Evolutionary conservation across 2,329 filamentous ascomycete genomes (phyloP).

Genomic region (Chaetothyriales sp.): DNA sequence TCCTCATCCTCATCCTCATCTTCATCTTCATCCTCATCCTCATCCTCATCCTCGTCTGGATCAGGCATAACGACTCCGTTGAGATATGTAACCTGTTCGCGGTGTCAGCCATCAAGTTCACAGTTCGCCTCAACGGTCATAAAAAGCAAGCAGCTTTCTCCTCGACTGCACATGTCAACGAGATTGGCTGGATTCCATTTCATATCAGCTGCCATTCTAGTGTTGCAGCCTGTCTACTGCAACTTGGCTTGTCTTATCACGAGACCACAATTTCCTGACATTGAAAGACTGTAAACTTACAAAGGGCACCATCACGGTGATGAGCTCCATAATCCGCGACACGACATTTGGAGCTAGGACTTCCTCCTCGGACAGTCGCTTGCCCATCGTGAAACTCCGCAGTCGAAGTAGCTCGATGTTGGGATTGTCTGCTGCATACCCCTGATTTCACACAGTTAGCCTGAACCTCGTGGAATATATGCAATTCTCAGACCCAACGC

Average conservation of each 20-base stretch:
- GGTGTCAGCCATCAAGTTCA: slow-evolving; percentile 2
- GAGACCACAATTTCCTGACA: too few relatives aligned
- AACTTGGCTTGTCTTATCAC: too few relatives aligned
- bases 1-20: not conserved
- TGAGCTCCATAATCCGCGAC: slow-evolving; percentile 49
- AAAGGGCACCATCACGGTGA: slow-evolving; percentile 61
- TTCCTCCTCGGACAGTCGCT: slow-evolving; percentile 51
- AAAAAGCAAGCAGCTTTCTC: slow-evolving; percentile 6
- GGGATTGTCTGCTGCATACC: slow-evolving; percentile 58
- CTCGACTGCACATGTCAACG: not conserved
- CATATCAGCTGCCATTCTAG: too few relatives aligned
- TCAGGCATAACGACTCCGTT: slow-evolving; percentile 59
- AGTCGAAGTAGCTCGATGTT: slow-evolving; percentile 73
- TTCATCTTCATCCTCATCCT: slow-evolving; percentile 8
- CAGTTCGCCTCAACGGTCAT: not conserved
- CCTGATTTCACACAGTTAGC: slow-evolving; percentile 34
- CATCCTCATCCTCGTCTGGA: slow-evolving; percentile 35
- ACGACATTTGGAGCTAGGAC: slow-evolving; percentile 50
- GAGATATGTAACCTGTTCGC: slow-evolving; percentile 50
- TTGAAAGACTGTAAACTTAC: slow-evolving; percentile 42
- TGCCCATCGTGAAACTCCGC: slow-evolving; percentile 61
- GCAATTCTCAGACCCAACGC: not conserved
- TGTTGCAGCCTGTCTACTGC: too few relatives aligned
- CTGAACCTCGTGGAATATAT: not conserved
- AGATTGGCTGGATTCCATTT: not conserved